phyloP scores from a whole-genome alignment of 2,329 filamentous ascomycete species.

The Aspergillus felis region DNA sequence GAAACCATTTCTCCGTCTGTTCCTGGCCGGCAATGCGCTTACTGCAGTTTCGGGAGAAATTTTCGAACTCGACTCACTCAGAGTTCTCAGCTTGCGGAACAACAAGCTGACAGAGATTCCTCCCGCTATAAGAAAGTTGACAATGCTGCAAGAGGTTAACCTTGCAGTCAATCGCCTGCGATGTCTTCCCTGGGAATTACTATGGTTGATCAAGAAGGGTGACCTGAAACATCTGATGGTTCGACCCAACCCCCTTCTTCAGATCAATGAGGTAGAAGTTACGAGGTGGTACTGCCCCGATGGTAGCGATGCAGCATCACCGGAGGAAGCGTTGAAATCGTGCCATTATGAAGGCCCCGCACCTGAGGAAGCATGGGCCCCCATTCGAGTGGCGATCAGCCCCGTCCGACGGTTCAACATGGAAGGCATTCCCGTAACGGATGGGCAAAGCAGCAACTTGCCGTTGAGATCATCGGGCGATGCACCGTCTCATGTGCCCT shows the following conservation, averaged over 20 bases:
- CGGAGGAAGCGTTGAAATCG: slow-evolving; percentile 11
- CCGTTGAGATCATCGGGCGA: not conserved
- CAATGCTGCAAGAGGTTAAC: slow-evolving; percentile 43
- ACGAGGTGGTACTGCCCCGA: slow-evolving; percentile 28
- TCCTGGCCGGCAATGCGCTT: slow-evolving; percentile 42
- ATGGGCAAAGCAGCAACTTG: slow-evolving; percentile 4
- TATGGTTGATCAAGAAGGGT: slow-evolving; percentile 37
- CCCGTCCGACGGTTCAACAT: slow-evolving; percentile 30
- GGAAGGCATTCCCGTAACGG: slow-evolving; percentile 27
- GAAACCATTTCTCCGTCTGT: slow-evolving; percentile 41
- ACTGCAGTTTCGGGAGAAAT: slow-evolving; percentile 35
- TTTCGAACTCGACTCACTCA: slow-evolving; percentile 39
- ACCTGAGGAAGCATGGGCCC: slow-evolving; percentile 30
- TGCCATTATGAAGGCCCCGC: slow-evolving; percentile 22
- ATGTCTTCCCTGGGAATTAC: slow-evolving; percentile 44
- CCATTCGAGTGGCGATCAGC: slow-evolving; percentile 36
- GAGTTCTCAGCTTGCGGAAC: slow-evolving; percentile 44
- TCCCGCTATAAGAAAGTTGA: slow-evolving; percentile 38
- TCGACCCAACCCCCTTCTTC: slow-evolving; percentile 39
- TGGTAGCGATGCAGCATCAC: slow-evolving; percentile 4
- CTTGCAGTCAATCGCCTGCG: slow-evolving; percentile 42
- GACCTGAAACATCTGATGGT: slow-evolving; percentile 37
- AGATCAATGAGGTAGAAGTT: slow-evolving; percentile 28
- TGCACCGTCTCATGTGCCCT: slow-evolving; percentile 27
- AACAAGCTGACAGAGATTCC: slow-evolving; percentile 44